phyloP scores from a whole-genome alignment of 2,329 filamentous ascomycete genomes.

The Neurospora crassa region DNA sequence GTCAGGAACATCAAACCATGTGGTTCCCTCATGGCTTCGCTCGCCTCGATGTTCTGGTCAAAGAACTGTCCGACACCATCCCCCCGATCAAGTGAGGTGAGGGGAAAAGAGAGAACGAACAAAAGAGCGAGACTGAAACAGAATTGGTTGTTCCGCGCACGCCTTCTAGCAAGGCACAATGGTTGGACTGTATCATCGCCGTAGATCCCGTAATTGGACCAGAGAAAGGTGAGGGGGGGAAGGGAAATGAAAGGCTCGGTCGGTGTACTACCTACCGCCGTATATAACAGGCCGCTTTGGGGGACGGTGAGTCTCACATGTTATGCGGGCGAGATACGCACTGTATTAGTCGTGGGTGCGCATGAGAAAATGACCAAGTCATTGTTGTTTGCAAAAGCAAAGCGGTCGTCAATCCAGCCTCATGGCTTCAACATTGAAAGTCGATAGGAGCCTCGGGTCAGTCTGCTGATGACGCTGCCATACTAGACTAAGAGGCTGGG shows the following conservation, averaged over 20 bases:
- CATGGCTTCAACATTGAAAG: not conserved
- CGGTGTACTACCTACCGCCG: not conserved
- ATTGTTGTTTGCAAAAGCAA: not conserved
- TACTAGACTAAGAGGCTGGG: not conserved
- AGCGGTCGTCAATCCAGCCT: not conserved
- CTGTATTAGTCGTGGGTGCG: not conserved
- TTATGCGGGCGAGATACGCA: not conserved
- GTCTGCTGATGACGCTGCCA: not conserved
- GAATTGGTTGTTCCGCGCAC: not conserved
- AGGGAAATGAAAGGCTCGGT: not conserved
- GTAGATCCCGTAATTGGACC: not conserved
- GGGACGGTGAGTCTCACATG: not conserved
- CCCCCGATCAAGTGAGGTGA: not conserved
- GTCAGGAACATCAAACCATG: not conserved
- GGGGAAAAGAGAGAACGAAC: not conserved
- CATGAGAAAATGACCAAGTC: not conserved
- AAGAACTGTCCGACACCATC: not conserved
- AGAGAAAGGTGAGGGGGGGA: not conserved
- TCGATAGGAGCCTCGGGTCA: not conserved
- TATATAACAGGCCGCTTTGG: not conserved
- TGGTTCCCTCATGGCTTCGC: not conserved
- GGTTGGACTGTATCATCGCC: not conserved
- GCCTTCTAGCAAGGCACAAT: not conserved
- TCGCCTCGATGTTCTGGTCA: not conserved
- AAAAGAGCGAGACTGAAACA: not conserved